Base-by-base conservation (phyloP, 176 grass and related monocot genomes). In the Bolboschoenus planiculmis region DNA sequence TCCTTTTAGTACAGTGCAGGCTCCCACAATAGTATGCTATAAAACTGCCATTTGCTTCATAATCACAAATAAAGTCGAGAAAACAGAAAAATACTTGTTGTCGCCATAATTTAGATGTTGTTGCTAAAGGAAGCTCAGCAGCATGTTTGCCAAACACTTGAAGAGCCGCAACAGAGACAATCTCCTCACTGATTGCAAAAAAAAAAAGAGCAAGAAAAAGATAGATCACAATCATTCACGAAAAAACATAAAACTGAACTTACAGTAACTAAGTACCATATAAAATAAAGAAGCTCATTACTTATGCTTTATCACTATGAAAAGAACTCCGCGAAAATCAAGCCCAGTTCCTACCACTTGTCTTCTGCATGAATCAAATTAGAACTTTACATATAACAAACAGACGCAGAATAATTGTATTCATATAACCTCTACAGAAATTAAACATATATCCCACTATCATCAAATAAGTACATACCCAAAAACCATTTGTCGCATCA, bases 281-380 rank as follows among this genome's bases (percentile, higher is more conserved):
- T 58, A 67, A 53, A 53, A 76, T 9, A 15, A 59, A 65, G 87
- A 81, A 39, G 53, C 42, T 37, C 48, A 88, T 82, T 83, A 93
- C 89, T 86, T 86, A 61, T 78, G 62, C 27, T 81, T 97, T 88
- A 93, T 81, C 31, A 81, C 56, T 83, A 86, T 85, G 82, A 88
- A 91, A 86, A 75, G 85, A 80, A 91, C 82, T 90, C 91, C 88
- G 47, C 83, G 89, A 68, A 91, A 97, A 88, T 89, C 86, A 46
- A 81, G 86, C 70, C 87, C 89, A 18, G 29, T 33, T 80, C 61
- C 80, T 0, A 6, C 58, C 24, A 35, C 40, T 84, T 85, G 42
- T 77, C 86, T 83, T 54, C 93, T 97, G 93, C 62, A 89, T 85
- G 81, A 58, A 78, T 44, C 36, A 31, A 56, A 85, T 46, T 85